Evolutionary conservation across 495 filamentous ascomycete species (phyloP).

Genomic region (Penicillium waksmanii): DNA sequence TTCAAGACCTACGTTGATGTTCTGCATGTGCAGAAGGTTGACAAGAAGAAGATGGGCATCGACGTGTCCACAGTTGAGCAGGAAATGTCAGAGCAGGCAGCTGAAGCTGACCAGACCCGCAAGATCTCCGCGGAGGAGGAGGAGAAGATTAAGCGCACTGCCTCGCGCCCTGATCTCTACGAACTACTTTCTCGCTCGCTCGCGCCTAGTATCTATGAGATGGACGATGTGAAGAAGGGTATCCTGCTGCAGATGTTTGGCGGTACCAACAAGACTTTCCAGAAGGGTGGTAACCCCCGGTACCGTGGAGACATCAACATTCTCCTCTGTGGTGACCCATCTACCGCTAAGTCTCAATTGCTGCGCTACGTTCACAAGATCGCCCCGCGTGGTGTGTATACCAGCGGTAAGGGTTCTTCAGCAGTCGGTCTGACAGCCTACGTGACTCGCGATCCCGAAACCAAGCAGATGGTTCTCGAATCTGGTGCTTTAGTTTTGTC

Average conservation of each 20-base stretch:
- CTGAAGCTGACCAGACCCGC: slow-evolving; percentile 77
- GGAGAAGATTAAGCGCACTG: slow-evolving; percentile 82
- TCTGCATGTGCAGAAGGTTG: slow-evolving; percentile 93
- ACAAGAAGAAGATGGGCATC: slow-evolving; percentile 89
- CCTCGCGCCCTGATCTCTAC: slow-evolving; percentile 84
- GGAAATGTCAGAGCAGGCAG: slow-evolving; percentile 73
- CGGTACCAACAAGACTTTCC: slow-evolving; percentile 97
- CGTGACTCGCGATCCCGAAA: slow-evolving; percentile 92
- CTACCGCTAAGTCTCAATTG: slow-evolving; percentile 93
- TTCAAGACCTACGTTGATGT: slow-evolving; percentile 99
- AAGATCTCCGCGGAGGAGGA: slow-evolving; percentile 91
- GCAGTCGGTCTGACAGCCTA: slow-evolving; percentile 99
- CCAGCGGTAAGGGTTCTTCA: slow-evolving; percentile 94
- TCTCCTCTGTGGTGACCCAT: slow-evolving; percentile 94
- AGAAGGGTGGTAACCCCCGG: slow-evolving; percentile 92
- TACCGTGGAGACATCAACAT: slow-evolving; percentile 98
- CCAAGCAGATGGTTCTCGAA: slow-evolving; percentile 92
- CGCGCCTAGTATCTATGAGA: slow-evolving; percentile 94
- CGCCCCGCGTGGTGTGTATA: slow-evolving; percentile 95
- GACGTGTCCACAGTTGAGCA: slow-evolving; percentile 90
- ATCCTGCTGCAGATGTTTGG: slow-evolving; percentile 96
- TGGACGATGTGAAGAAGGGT: slow-evolving; percentile 99
- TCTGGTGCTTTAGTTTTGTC: slow-evolving; percentile 94
- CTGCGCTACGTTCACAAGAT: slow-evolving; percentile 96
- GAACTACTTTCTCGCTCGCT: slow-evolving; percentile 90